Evolutionary conservation across 2,329 filamentous ascomycete genomes (phyloP), one percentile per base, ranked within the genome.

Genomic region (Aspergillus sp.): DNA sequence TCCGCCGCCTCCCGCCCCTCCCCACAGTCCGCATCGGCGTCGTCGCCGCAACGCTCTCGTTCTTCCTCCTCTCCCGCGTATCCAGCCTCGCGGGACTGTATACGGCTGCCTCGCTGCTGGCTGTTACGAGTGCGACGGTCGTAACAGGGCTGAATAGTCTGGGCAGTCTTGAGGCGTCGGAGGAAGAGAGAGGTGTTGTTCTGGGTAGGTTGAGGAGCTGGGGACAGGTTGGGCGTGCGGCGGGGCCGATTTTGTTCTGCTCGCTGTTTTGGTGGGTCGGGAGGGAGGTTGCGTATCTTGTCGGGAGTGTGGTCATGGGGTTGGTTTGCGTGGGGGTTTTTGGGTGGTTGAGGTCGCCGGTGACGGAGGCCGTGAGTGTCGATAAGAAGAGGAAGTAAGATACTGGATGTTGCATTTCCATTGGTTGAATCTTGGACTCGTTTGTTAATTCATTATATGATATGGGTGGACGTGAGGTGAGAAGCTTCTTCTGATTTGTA

Each of bases 231-330:
- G 95, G 95, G 3, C 85, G 95, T 38, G 92, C 93, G 0, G 77
- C 96, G 11, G 95, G 95, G 0, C 95, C 95, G 0, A 76, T 99
- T 4, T 79, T 96, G 41, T 99, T 99, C 74, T 98, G 95, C 64
- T 92, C 92, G 53, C 82, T 99, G 59, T 99, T 99, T 80, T 99
- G 95, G 95, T 99, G 95, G 95, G 93, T 92, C 7, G 95, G 95
- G 0, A 84, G 95, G 51, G 90, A 96, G 73, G 84, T 88, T 11
- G 95, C 95, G 2, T 99, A 98, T 76, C 83, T 82, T 1, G 84
- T 92, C 69, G 95, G 95, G 4, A 91, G 92, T 0, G 83, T 86
- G 13, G 93, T 92, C 5, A 96, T 98, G 81, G 77, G 91, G 5
- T 86, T 83, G 1, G 93, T 98, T 11, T 84, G 85, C 49, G 83